Base-by-base conservation (phyloP, 2,329 filamentous ascomycete species). In the Penicillium capsulatum region DNA sequence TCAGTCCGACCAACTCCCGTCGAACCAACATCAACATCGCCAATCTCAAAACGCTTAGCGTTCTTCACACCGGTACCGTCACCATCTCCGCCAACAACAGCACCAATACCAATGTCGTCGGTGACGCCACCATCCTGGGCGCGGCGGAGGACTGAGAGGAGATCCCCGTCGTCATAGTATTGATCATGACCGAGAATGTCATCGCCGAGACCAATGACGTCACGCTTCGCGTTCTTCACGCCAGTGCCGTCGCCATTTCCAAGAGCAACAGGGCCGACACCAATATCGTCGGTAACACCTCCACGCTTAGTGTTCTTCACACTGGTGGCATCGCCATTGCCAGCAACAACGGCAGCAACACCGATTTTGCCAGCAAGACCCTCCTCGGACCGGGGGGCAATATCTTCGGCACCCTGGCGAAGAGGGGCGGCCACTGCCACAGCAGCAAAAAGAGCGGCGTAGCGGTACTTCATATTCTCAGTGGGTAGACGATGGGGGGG, bases 391-490 rank as follows among this genome's bases (percentile, higher is more conserved):
- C 40, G 36, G 26, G 26, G 2, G 3, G 15, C 16, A 6, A 36
- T 13, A 9, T 20, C 11, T 17, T 38, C 32, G 13, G 16, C 24
- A 10, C 27, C 27, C 1, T 15, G 32, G 14, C 30, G 16, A 20
- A 46, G 11, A 4, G 48, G 44, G 7, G 19, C 44, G 2, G 46
- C 48, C 8, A 37, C 15, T 16, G 20, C 46, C 2, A 32, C 27
- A 1, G 17, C 17, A 4, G 46, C 44, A 14, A 47, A 36, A 8
- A 47, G 24, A 13, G 28, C 35, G 19, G 42, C 24, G 22, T 44
- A 17, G 13, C 34, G 30, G 36, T 45, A 42, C 11, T 28, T 36
- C 24, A 42, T 47, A 40, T 9, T 31, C n/a, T 6, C 5, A n/a
- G n/a, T n/a, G n/a, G n/a, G 26, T n/a, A 28, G 19, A 22, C 19